These are phyloP conservation scores for Pseudonectria buxi DNA, from an alignment of 2,329 filamentous ascomycete genomes.

Conservation along the genomic window DNA sequence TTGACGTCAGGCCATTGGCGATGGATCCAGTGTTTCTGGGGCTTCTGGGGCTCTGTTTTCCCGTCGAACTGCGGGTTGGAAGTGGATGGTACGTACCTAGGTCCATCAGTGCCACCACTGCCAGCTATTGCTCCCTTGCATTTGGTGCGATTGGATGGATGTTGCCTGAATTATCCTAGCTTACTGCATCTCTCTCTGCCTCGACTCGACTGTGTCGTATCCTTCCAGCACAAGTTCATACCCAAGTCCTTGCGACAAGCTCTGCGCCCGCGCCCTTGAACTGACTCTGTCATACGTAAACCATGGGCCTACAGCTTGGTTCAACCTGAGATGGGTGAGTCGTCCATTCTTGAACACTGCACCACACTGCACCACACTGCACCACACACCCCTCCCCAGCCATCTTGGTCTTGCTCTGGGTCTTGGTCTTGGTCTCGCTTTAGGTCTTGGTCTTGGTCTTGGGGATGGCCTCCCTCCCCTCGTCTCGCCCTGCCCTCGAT, in stretches of 20 bases:
- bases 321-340: conserved; percentile 31
- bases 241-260: conserved; percentile 1
- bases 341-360: conserved; percentile 6
- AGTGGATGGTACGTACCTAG: too few relatives aligned
- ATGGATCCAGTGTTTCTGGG: too few relatives aligned
- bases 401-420: conserved; percentile 13
- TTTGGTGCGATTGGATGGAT: too few relatives aligned
- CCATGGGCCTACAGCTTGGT: conserved; percentile 25
- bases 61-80: too few relatives aligned
- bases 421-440: conserved; percentile 6
- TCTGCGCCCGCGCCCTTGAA: conserved; percentile 13
- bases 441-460: conserved; percentile 8
- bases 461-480: conserved; percentile 1
- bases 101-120: too few relatives aligned
- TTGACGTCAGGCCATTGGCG: too few relatives aligned
- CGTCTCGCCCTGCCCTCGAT: conserved; percentile 5
- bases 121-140: too few relatives aligned
- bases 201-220: too few relatives aligned
- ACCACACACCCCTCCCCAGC: conserved; percentile 8
- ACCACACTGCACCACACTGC: background rate
- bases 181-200: too few relatives aligned
- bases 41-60: too few relatives aligned
- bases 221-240: too few relatives aligned
- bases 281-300: conserved; percentile 15
- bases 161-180: too few relatives aligned